Base-by-base conservation (phyloP, 2,329 filamentous ascomycete genomes). In the Fusarium tanahbumbuense region DNA sequence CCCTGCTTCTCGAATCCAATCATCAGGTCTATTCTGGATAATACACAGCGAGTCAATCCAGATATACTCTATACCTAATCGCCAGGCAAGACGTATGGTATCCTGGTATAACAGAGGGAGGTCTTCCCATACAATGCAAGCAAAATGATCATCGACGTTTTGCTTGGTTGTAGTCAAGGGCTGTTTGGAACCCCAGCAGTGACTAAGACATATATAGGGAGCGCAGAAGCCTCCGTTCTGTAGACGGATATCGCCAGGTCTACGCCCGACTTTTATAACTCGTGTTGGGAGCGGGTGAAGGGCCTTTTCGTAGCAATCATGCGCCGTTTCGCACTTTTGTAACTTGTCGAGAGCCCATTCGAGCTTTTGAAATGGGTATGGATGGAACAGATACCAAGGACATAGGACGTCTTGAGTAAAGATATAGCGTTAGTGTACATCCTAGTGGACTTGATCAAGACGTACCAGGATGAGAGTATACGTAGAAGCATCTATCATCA, bases 21-120 rank as follows among this genome's bases (percentile, higher is more conserved):
- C 34, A 6, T 37, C 34, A 0, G 16, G 0, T 0, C 34, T n/a
- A 2, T 37, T 6, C 6, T 37, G 34, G 0, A 37, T n/a, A 0
- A 37, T 37, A 7, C 34, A 37, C 0, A 37, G 34, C 1, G 34
- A 37, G 3, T n/a, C 34, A 1, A 37, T 37, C 32, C 32, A 37
- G 5, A 37, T 3, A n/a, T 37, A 37, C 3, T 37, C 16, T 18
- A 37, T 37, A 0, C 0, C 5, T 2, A n/a, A 6, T n/a, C 0
- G 5, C 32, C 32, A n/a, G 4, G 32, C 32, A 6, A 37, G 9
- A 0, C 32, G 32, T 1, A 37, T 6, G 9, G 5, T 37, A 6
- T 37, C 32, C 1, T 37, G 32, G 16, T 37, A 37, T 11, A 37
- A 6, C 9, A 11, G 9, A 0, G 32, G 32, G 0, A 37, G 1